Evolutionary conservation across 176 grass and related monocot species (phyloP), one percentile per base, ranked within the genome.

Genomic region (Saccharum officinarum): DNA sequence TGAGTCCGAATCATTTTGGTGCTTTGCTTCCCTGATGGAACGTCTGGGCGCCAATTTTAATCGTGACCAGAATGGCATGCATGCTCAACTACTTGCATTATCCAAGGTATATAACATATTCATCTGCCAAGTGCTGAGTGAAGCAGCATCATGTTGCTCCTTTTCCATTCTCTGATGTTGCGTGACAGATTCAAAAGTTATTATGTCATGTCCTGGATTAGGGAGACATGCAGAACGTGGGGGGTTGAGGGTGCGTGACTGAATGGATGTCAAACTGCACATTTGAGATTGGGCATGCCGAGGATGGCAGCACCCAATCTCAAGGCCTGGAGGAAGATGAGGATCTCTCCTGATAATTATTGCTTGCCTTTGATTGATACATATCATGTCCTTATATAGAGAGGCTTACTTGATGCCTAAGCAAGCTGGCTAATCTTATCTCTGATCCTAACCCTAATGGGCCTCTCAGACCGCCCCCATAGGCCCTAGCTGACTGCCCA

Each of bases 51-150:
- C 92, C 74, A 99, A 99, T 87, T 98, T 99, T 90, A 99, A 99
- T 75, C 93, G 97, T 22, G 97, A 99, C 80, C 97, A 99, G 70
- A 99, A 91, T 82, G 97, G 97, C 71, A 99, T 99, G 97, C 97
- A 99, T 87, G 94, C 97, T 82, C 97, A 99, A 80, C 90, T 99
- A 50, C 81, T 99, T 75, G 97, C 93, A 71, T 79, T 99, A 76
- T 91, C 89, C 40, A 99, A 99, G 97, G 97, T 99, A 92, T 77
- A 59, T 83, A 59, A 23, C 25, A 36, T 7, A 78, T 78, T 71
- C 64, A 25, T 46, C 41, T 67, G 42, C 41, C 37, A 45, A 47
- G 22, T 62, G 31, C 40, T 30, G 17, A 86, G 38, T 49, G 40
- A 81, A 81, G 63, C 25, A 37, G 18, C 54, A 76, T 31, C 10